Evolutionary conservation across 208 protist species (phyloP).

Genomic region (Borovskyia barvae): DNA sequence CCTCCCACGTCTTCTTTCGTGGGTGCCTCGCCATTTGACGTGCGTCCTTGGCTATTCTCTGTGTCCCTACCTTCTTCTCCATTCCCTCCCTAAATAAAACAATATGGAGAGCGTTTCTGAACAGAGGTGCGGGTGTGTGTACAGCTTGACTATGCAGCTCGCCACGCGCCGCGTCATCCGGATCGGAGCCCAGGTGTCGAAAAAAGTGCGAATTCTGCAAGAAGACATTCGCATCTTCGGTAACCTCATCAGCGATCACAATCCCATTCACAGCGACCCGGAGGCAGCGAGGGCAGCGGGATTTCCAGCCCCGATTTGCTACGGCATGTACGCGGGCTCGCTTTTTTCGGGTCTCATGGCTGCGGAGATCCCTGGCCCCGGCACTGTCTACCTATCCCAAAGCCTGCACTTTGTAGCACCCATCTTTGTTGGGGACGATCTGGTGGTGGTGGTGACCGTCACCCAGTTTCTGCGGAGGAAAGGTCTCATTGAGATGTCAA

Average conservation of each 20-base stretch:
- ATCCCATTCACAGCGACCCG: slow-evolving; percentile 79
- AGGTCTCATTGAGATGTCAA: slow-evolving; percentile 72
- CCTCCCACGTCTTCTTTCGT: no score
- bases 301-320: slow-evolving; percentile 72
- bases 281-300: slow-evolving; percentile 67
- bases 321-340: slow-evolving; percentile 84
- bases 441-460: slow-evolving; percentile 67
- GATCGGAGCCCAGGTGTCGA: slow-evolving; percentile 53
- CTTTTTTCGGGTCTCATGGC: slow-evolving; percentile 88
- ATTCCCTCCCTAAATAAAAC: not conserved
- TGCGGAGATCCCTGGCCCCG: slow-evolving; percentile 72
- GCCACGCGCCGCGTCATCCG: slow-evolving; percentile 41
- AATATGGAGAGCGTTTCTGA: not conserved
- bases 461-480: slow-evolving; percentile 61
- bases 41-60: no score
- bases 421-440: slow-evolving; percentile 77
- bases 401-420: slow-evolving; percentile 69
- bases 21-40: no score
- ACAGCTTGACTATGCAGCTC: slow-evolving; percentile 12
- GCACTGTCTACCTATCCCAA: slow-evolving; percentile 89
- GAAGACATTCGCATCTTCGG: slow-evolving; percentile 73
- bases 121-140: not conserved
- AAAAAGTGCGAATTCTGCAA: slow-evolving; percentile 42
- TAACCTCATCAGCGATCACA: slow-evolving; percentile 75
- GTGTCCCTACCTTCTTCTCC: no score